Conservation (phyloP, 306 rosid genomes). For the Astragalus glycyphyllos region DNA sequence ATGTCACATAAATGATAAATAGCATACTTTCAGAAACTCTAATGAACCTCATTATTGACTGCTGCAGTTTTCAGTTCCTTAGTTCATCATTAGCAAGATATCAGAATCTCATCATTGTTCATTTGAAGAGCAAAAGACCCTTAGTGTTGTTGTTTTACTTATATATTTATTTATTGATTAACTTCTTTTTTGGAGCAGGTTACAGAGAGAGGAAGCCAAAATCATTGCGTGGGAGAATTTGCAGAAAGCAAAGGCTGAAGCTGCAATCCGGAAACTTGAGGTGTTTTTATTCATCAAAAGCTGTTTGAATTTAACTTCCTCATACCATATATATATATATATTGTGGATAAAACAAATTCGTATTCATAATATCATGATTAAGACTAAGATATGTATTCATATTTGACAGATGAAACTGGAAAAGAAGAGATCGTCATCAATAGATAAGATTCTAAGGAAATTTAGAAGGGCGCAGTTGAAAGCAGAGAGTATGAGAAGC, state of each 20-base stretch:
- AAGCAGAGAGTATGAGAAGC: conserved; percentile 81
- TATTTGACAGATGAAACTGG: conserved; percentile 79
- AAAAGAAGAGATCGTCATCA: conserved; percentile 75
- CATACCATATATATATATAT: conserved; percentile 7
- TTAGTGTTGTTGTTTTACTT: conserved; percentile 20
- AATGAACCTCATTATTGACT: not conserved
- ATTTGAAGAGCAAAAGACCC: conserved; percentile 18
- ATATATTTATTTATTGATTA: not conserved
- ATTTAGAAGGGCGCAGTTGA: conserved; percentile 70
- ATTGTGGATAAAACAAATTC: not conserved
- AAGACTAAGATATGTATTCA: conserved; percentile 13
- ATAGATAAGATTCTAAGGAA: conserved; percentile 80
- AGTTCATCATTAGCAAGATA: not conserved
- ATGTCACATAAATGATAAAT: conserved; percentile 33
- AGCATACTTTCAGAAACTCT: not conserved
- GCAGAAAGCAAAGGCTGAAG: conserved; percentile 94
- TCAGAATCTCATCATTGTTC: not conserved
- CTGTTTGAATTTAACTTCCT: conserved; percentile 5
- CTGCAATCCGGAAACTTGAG: conserved; percentile 84
- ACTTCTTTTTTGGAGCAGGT: conserved; percentile 47
- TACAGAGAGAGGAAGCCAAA: conserved; percentile 84
- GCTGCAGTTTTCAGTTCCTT: not conserved
- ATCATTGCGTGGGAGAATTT: conserved; percentile 89
- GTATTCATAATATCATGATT: conserved; percentile 7
- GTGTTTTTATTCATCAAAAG: conserved; percentile 44